Percentiles rank a stretch among this genome's conserved stretches.
Conservation (phyloP, 2,329 filamentous ascomycete species). For the Pseudogymnoascus sp. region DNA sequence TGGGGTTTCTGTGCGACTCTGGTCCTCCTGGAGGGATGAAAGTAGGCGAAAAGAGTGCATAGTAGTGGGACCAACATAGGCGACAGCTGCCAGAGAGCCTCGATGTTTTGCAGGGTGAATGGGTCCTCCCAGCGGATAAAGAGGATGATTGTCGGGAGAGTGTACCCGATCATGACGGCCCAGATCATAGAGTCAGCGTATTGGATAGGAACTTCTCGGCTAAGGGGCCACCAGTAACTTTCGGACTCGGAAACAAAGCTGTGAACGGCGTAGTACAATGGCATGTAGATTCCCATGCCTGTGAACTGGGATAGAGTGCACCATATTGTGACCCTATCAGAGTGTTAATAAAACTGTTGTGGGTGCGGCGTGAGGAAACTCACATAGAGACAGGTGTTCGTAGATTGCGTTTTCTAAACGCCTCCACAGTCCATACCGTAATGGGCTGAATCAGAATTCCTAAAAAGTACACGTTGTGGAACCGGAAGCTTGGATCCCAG, state of each 20-base stretch:
- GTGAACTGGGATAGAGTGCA: neutral
- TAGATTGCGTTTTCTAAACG: slow-evolving; percentile 7
- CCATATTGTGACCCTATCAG: neutral
- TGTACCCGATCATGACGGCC: neutral
- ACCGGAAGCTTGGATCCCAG: slow-evolving; percentile 4
- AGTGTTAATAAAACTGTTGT: neutral
- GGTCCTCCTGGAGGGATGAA: neutral
- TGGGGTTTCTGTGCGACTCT: neutral
- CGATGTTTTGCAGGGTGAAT: neutral
- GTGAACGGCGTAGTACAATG: slow-evolving; percentile 4
- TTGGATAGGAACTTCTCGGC: neutral
- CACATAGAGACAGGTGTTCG: neutral
- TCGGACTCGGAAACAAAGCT: neutral
- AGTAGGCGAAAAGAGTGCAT: neutral
- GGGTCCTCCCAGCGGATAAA: neutral
- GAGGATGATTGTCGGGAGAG: slow-evolving; percentile 4
- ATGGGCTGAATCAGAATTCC: neutral
- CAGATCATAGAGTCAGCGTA: slow-evolving; percentile 5
- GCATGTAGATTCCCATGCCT: neutral
- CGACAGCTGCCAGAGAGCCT: neutral
- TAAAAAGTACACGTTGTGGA: neutral
- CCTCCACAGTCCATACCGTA: slow-evolving; percentile 7
- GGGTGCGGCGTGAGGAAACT: neutral
- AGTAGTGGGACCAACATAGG: neutral
- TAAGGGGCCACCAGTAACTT: slow-evolving; percentile 7